phyloP scores from a whole-genome alignment of 306 rosid species.

The Phaseolus lunatus region DNA sequence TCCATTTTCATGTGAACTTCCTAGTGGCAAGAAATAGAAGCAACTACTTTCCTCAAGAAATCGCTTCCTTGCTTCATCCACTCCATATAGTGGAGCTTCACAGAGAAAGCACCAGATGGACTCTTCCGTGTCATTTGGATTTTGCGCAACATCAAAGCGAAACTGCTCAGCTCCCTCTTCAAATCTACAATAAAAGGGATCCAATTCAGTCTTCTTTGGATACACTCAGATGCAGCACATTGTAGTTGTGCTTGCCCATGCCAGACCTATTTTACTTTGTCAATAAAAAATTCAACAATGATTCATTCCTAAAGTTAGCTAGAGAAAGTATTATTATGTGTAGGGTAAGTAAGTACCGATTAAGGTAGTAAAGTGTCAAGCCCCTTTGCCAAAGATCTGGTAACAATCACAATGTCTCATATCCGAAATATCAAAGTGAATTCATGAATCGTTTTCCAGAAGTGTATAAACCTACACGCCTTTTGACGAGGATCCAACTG shows the following conservation, averaged over 20 bases:
- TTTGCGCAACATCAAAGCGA: constrained; percentile 90
- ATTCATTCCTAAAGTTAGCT: not conserved
- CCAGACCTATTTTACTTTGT: not conserved
- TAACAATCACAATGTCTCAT: constrained; percentile 45
- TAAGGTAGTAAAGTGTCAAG: constrained; percentile 81
- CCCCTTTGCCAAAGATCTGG: constrained; percentile 99
- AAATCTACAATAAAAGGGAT: constrained; percentile 54
- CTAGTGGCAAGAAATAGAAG: not conserved
- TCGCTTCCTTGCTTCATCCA: constrained; percentile 72
- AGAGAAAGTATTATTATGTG: not conserved
- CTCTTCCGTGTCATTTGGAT: constrained; percentile 94
- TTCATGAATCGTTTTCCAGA: constrained; percentile 18
- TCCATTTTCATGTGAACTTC: not conserved
- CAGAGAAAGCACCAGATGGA: constrained; percentile 96
- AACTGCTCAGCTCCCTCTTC: constrained; percentile 96
- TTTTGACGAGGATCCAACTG: constrained; percentile 88
- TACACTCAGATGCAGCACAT: constrained; percentile 6
- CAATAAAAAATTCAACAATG: not conserved
- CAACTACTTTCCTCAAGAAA: constrained; percentile 74
- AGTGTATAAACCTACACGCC: constrained; percentile 71
- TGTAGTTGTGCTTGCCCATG: constrained; percentile 5
- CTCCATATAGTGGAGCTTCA: constrained; percentile 88
- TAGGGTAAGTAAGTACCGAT: constrained; percentile 59
- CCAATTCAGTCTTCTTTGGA: constrained; percentile 23
- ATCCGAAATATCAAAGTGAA: constrained; percentile 42